Base-by-base conservation (phyloP, 2,329 filamentous ascomycete species). In the Aschersonia sp. region DNA sequence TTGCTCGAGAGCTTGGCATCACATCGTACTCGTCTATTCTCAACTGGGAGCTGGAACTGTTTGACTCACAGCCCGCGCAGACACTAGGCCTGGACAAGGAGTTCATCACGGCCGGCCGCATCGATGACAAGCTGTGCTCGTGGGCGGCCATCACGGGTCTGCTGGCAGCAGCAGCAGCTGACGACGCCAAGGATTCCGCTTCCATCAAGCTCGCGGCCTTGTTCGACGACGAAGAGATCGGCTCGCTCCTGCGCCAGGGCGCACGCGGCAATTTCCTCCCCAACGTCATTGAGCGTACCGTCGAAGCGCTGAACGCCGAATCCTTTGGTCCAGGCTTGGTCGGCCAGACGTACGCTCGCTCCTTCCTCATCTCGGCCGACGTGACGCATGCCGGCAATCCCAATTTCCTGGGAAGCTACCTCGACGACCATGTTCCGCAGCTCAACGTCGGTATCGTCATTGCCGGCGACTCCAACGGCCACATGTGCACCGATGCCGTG, bases 21-120 rank as follows among this genome's bases (percentile, higher is more conserved):
- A 52, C 55, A 29, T 79, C 86, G 51, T 81, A 83, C 61, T 76
- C 72, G 55, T 77, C 74, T 46, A 95, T 98, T 52, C 70, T 95
- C 49, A 94, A 92, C 69, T 98, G 92, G 92, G 92, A 98, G 61
- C 78, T 97, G 39, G 92, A 98, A 67, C 81, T 98, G 32, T 98
- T 84, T 61, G 92, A 97, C 65, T 77, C 79, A 4, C 88, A 95
- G 62, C 86, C 89, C 7, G 89, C 89, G 1, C 80, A 83, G 41
- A 76, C 87, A 14, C 83, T 86, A 54, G 92, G 92, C 10, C 65
- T 98, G 49, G 86, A 94, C 57, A 87, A 84, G 62, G 90, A 97
- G 57, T 83, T 98, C 62, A 94, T 98, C 66, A 95, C 90, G 54
- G 90, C 87, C 7, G 89, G 90, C 49, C 84, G 92, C 47, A 92